A percentile compares a stretch with the other conserved stretches of the same genome.
Evolutionary conservation across 179 eudicot species (phyloP).

Genomic region (Carnegiea gigantea): DNA sequence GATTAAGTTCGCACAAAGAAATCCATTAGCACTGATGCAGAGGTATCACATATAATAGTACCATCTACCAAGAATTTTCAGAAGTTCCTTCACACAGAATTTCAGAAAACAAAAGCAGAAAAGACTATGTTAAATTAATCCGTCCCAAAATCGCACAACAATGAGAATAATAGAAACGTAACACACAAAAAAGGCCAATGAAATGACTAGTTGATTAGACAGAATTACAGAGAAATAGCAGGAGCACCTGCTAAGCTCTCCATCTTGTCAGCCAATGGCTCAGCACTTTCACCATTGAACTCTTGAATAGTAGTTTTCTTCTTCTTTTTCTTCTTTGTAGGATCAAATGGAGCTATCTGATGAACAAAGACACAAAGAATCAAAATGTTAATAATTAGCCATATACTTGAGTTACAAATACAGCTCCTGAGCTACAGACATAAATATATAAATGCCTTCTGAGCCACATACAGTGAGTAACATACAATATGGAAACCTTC

Average conservation of each 20-base stretch:
- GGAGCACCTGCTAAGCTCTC: constrained; percentile 60
- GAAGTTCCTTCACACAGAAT: background rate
- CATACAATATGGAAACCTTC: background rate
- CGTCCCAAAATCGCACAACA: background rate
- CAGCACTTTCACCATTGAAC: constrained; percentile 55
- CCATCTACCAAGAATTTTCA: background rate
- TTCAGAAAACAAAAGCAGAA: background rate
- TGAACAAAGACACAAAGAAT: background rate
- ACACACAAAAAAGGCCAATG: background rate
- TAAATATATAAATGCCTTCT: background rate
- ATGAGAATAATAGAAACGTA: background rate
- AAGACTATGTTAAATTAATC: background rate
- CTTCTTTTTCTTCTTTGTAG: constrained; percentile 86
- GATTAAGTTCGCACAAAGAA: background rate
- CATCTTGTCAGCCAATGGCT: constrained; percentile 61
- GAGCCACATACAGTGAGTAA: too few relatives aligned
- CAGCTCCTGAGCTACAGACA: background rate
- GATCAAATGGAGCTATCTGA: constrained; percentile 85
- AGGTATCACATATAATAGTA: background rate
- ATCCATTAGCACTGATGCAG: background rate
- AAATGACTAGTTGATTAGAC: background rate
- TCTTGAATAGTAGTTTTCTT: constrained; percentile 79
- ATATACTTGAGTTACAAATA: background rate
- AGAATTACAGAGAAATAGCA: background rate
- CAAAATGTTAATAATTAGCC: background rate